Evolutionary conservation across 1,284 basidiomycete genomes (phyloP).

Genomic region (Tetrapyrgos nigripes): DNA sequence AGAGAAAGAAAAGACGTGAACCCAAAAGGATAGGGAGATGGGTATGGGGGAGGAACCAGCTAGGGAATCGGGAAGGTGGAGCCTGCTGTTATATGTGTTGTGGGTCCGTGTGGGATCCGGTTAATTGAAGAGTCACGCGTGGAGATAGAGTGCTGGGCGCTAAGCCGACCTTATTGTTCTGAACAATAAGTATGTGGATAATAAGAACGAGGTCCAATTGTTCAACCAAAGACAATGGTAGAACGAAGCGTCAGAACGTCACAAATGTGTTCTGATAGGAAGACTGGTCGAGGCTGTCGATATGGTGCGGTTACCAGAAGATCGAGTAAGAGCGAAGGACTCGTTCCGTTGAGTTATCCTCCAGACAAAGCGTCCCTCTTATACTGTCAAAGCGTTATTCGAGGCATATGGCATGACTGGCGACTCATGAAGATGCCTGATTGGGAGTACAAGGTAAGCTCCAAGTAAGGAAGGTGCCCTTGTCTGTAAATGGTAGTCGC

Average conservation of each 20-base stretch:
- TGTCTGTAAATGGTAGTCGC: constrained; percentile 7
- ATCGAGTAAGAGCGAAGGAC: constrained; percentile 1
- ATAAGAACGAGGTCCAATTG: constrained; percentile 1
- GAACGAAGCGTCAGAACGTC: neutral
- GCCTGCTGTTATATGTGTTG: constrained; percentile 11
- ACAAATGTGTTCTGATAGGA: neutral
- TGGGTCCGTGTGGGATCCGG: constrained; percentile 5
- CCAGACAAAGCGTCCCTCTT: constrained; percentile 1
- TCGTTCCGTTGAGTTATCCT: constrained; percentile 2
- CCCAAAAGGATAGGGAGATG: neutral
- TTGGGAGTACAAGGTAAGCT: constrained; percentile 10
- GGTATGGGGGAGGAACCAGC: constrained; percentile 8
- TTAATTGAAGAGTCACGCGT: neutral
- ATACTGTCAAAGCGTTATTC: constrained; percentile 11
- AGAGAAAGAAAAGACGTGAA: neutral
- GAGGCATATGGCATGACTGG: neutral
- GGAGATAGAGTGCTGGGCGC: constrained; percentile 3
- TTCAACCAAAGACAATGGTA: neutral
- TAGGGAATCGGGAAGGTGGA: neutral
- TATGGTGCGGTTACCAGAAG: neutral
- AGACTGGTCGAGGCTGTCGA: neutral
- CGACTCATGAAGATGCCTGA: neutral
- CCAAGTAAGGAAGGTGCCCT: constrained; percentile 8
- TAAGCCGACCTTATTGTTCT: neutral
- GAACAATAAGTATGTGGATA: neutral